Base-by-base conservation (phyloP, 2,329 filamentous ascomycete species). In the Lomentospora prolificans region DNA sequence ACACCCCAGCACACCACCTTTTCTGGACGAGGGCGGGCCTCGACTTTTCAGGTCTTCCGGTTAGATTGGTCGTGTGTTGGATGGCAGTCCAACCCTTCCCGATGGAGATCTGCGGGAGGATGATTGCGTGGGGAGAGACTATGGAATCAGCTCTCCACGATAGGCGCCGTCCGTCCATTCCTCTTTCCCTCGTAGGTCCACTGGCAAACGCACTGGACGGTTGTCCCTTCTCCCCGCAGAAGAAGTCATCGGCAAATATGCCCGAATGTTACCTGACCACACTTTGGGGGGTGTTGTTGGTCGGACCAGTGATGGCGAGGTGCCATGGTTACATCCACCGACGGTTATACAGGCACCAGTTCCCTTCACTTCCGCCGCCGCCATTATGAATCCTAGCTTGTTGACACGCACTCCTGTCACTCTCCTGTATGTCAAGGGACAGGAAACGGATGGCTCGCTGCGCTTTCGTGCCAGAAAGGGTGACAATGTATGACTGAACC, bases 261-360 rank as follows among this genome's bases (percentile, higher is more conserved):
- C 30, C 28, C 50, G 50, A 36, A 52, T 52, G 50, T 17, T 30
- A 52, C 50, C 27, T 52, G 28, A 17, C 41, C 41, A 46, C 17
- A 8, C 4, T 36, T 33, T 12, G 7, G 12, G 28, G 50, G 6
- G 27, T 17, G 22, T 3, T 28, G 17, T 25, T 50, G 17, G 46
- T 28, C 25, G 22, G 46, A 30, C 48, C n/a, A 27, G 25, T 30
- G 48, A 28, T 27, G 10, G 14, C 25, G 48, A 51, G 7, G 48
- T 27, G 48, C 27, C 27, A 31, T 7, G 27, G 50, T 52, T 52
- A 52, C 50, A 52, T 52, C 50, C 14, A 36, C n/a, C 3, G 50
- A 31, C 50, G 50, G 48, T 51, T 51, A 51, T 28, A 51, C 24
- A 51, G 48, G 48, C 48, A 31, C 48, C 48, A 5, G 12, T 28